Conservation (phyloP, 2,329 filamentous ascomycete species). For the Amauroascus niger region DNA sequence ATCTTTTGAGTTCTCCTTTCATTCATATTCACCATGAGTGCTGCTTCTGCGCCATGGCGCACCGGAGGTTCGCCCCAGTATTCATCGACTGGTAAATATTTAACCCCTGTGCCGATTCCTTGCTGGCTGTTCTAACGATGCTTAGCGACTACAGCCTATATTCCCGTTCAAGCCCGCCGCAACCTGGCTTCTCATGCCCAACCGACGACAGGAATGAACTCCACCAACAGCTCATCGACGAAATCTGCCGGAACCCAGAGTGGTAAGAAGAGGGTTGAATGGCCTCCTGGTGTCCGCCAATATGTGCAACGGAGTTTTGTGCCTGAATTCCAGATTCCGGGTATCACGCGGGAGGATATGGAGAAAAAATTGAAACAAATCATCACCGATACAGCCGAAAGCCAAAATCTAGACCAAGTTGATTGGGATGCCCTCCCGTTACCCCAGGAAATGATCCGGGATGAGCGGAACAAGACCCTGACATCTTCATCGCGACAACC, state of each 20-base stretch:
- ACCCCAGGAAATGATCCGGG: conserved; percentile 71
- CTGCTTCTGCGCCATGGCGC: conserved; percentile 34
- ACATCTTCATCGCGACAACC: conserved; percentile 23
- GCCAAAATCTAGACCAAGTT: conserved; percentile 58
- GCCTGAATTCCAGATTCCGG: conserved; percentile 55
- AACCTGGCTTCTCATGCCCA: conserved; percentile 42
- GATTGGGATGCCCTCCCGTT: conserved; percentile 78
- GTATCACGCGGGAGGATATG: conserved; percentile 59
- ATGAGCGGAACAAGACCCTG: conserved; percentile 50
- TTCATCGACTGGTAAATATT: conserved; percentile 26
- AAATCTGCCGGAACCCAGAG: conserved; percentile 15
- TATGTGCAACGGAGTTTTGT: conserved; percentile 89
- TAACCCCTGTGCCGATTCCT: not conserved
- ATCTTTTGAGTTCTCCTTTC: not conserved
- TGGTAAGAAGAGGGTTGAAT: conserved; percentile 45
- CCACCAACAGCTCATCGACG: conserved; percentile 21
- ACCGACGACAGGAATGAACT: conserved; percentile 12
- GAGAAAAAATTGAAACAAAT: conserved; percentile 74
- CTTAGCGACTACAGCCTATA: conserved; percentile 47
- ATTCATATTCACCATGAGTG: conserved; percentile 27
- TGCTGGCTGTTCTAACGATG: not conserved
- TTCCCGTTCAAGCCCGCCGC: conserved; percentile 53
- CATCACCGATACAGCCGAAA: conserved; percentile 72
- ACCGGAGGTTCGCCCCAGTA: conserved; percentile 25
- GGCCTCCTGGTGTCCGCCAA: conserved; percentile 69